Conservation (phyloP, 768 basidiomycete species). For the Punctularia strigosozonata region DNA sequence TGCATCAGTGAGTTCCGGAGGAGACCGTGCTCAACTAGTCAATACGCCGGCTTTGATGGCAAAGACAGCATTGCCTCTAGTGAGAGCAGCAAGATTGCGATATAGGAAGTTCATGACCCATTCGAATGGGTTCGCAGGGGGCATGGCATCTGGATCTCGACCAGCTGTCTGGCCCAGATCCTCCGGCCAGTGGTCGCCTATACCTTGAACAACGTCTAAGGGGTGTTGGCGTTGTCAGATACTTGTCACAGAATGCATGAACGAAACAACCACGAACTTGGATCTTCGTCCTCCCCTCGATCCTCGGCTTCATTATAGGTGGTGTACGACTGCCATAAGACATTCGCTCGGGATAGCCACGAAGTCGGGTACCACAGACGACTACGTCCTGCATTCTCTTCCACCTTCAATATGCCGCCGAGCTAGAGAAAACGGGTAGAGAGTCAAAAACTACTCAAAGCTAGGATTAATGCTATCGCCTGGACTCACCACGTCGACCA, state of each 20-base stretch:
- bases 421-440: constrained; percentile 27
- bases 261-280: constrained; percentile 21
- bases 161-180: constrained; percentile 47
- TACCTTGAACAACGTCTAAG: constrained; percentile 45
- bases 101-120: constrained; percentile 34
- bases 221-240: background rate
- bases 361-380: constrained; percentile 51
- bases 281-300: constrained; percentile 58
- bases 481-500: constrained; percentile 23
- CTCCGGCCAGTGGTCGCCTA: constrained; percentile 25
- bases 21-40: constrained; percentile 40
- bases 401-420: constrained; percentile 42
- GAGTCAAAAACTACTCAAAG: too few species aligned
- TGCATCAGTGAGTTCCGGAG: background rate
- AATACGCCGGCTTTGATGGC: constrained; percentile 62
- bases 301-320: constrained; percentile 34
- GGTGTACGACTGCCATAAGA: too few species aligned
- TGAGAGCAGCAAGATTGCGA: constrained; percentile 24
- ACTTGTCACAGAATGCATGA: background rate
- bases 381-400: constrained; percentile 28
- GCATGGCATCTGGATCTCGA: constrained; percentile 66
- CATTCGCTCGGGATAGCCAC: too few species aligned
- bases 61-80: constrained; percentile 51
- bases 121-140: constrained; percentile 52
- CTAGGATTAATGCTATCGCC: background rate